Evolutionary conservation across 2,329 filamentous ascomycete species (phyloP).

Genomic region (Fusarium chuoi): DNA sequence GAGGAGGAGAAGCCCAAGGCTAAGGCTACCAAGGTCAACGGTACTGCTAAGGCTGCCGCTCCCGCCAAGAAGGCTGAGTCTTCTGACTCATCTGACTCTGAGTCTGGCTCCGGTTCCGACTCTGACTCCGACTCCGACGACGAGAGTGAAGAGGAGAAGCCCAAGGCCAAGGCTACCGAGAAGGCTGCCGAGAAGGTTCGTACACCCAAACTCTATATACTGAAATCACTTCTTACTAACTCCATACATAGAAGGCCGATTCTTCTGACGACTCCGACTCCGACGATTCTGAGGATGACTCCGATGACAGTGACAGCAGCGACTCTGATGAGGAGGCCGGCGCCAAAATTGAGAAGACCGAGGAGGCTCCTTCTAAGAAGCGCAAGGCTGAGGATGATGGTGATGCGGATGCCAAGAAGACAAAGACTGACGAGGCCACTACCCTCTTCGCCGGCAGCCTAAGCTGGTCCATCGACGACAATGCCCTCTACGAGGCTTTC

Average conservation of each 20-base stretch:
- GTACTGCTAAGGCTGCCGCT: constrained; percentile 39
- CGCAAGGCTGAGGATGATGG: constrained; percentile 61
- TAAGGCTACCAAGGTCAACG: constrained; percentile 45
- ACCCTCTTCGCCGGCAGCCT: constrained; percentile 93
- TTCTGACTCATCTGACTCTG: constrained; percentile 44
- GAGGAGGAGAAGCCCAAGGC: constrained; percentile 50
- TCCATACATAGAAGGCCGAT: constrained; percentile 41
- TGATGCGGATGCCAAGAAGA: constrained; percentile 69
- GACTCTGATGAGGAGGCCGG: constrained; percentile 52
- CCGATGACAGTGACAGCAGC: constrained; percentile 43
- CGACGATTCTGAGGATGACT: constrained; percentile 51
- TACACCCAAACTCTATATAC: background rate
- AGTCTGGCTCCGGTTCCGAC: constrained; percentile 54
- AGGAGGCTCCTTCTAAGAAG: constrained; percentile 58
- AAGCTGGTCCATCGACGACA: constrained; percentile 90
- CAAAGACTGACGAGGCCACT: constrained; percentile 65
- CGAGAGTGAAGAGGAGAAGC: constrained; percentile 52
- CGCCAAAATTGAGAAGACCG: constrained; percentile 50
- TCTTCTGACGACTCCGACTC: constrained; percentile 47
- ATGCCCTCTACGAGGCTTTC: constrained; percentile 83
- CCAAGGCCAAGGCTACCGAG: constrained; percentile 43
- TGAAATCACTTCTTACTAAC: constrained; percentile 17
- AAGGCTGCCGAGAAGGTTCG: constrained; percentile 50
- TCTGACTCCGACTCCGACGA: constrained; percentile 50
- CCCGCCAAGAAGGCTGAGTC: constrained; percentile 40